Base-by-base conservation (phyloP, 2,329 filamentous ascomycete species). In the Cladosporium oxysporum region DNA sequence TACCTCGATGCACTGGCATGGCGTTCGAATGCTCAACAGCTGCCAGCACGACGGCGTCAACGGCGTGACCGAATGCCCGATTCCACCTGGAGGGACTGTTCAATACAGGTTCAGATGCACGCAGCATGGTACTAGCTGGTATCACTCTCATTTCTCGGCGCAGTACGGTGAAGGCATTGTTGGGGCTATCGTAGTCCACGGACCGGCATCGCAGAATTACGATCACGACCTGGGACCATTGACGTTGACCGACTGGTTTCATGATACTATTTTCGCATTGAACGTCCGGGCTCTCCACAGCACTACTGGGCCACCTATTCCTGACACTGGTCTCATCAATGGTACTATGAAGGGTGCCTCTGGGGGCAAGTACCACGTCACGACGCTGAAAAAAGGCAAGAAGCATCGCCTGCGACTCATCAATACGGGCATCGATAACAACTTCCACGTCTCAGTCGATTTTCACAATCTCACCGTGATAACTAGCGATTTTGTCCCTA, bases 1-100 rank as follows among this genome's bases (percentile, higher is more conserved):
- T 33, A 89, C 86, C 16, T 81, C 81, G 8, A 84, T 89, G 23
- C 88, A 90, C 72, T 90, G 83, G 77, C 87, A 90, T 69, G 88
- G 87, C n/a, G 77, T 90, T 33, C 82, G 85, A 5, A 86, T 90
- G 71, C 79, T 82, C 66, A 78, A 82, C 71, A 84, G 80, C 57
- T 85, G 84, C 69, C 78, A 83, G 62, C 79, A 84, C 62, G 87
- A 90, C 69, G 88, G 88, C 64, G 86, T 88, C 3, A 77, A 78
- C 26, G 82, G 82, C 60, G 71, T 82, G 11, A 81, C 80, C 1
- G 79, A 82, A 67, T 82, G 80, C 69, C 79, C 78, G 1, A 77
- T 83, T 21, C 79, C 85, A 0, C 83, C 85, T 0, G 84, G 84
- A 0, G 70, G 82, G 7, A 79, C 79, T 1, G 80, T 82, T 50